These are phyloP conservation scores for Talaromyces wortmannii DNA, from an alignment of 495 filamentous ascomycete genomes.

Conservation along the genomic window DNA sequence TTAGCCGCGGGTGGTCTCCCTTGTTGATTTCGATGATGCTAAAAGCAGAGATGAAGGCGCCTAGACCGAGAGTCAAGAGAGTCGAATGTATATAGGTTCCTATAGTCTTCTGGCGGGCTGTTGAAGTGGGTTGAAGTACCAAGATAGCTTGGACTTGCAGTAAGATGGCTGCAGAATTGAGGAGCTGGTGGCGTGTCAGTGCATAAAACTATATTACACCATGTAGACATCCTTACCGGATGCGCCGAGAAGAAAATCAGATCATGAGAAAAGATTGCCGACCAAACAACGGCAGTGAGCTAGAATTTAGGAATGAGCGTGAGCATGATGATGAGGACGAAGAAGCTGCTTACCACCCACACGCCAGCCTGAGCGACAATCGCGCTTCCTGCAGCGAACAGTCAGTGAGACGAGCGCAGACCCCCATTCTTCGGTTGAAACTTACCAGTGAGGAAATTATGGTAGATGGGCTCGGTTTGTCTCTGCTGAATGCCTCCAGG, in stretches of 20 bases:
- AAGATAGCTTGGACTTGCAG: slow-evolving; percentile 73
- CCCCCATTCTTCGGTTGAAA: slow-evolving; percentile 4
- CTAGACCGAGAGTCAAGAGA: slow-evolving; percentile 58
- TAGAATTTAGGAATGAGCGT: slow-evolving; percentile 27
- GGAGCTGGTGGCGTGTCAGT: slow-evolving; percentile 39
- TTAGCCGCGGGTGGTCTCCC: slow-evolving; percentile 60
- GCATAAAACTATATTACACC: not conserved
- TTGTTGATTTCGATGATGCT: slow-evolving; percentile 83
- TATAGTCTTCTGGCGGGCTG: slow-evolving; percentile 59
- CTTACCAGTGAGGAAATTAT: slow-evolving; percentile 74
- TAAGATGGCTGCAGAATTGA: slow-evolving; percentile 69
- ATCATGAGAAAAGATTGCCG: slow-evolving; percentile 57
- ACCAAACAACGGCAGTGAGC: slow-evolving; percentile 68
- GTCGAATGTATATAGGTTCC: slow-evolving; percentile 64
- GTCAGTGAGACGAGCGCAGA: not conserved
- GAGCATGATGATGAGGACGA: not conserved
- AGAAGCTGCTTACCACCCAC: slow-evolving; percentile 46
- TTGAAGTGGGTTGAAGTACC: slow-evolving; percentile 82
- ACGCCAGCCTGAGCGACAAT: slow-evolving; percentile 60
- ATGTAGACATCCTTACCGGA: slow-evolving; percentile 46
- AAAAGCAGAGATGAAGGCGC: slow-evolving; percentile 57
- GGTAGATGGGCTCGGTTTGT: slow-evolving; percentile 50
- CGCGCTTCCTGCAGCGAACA: slow-evolving; percentile 50
- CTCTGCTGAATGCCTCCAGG: slow-evolving; percentile 67
- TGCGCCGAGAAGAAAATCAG: slow-evolving; percentile 76